phyloP scores from a whole-genome alignment of 345 rosid genomes.

The Carallia pectinifolia region DNA sequence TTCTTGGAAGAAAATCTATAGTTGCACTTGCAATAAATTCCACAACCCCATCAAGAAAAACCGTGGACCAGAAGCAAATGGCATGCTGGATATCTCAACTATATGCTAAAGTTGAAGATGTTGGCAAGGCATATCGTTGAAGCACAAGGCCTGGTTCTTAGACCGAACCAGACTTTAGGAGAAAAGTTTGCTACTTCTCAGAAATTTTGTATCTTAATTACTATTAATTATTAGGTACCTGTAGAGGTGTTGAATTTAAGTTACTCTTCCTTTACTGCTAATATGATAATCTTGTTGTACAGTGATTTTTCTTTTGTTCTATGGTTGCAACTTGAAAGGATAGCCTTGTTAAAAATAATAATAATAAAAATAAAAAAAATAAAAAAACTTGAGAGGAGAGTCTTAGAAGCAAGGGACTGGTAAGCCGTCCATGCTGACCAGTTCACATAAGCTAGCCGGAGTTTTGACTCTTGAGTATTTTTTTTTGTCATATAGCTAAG shows the following conservation, averaged over 20 bases:
- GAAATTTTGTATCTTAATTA: neutral
- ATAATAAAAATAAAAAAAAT: too few species aligned
- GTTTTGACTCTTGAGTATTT: slow-evolving; percentile 9
- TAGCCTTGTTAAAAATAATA: neutral
- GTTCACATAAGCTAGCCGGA: neutral
- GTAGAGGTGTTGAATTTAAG: too few species aligned
- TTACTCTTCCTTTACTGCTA: too few species aligned
- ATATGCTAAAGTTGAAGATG: slow-evolving; percentile 9
- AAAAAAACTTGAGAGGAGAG: neutral
- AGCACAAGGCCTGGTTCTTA: slow-evolving; percentile 20
- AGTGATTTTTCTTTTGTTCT: too few species aligned
- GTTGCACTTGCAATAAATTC: neutral
- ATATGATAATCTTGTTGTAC: too few species aligned
- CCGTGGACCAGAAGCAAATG: slow-evolving; percentile 9
- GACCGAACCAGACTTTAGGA: slow-evolving; percentile 28
- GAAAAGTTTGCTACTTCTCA: slow-evolving; percentile 2
- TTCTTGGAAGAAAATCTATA: slow-evolving; percentile 3
- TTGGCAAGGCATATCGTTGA: slow-evolving; percentile 27
- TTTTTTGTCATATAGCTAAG: too few species aligned
- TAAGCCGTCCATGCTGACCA: slow-evolving; percentile 44
- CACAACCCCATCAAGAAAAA: slow-evolving; percentile 12
- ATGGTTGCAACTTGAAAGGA: neutral
- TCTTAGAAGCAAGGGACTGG: slow-evolving; percentile 12
- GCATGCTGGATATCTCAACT: neutral
- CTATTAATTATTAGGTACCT: neutral